Conservation (phyloP, 768 basidiomycete genomes). For the Solioccasus polychromus region DNA sequence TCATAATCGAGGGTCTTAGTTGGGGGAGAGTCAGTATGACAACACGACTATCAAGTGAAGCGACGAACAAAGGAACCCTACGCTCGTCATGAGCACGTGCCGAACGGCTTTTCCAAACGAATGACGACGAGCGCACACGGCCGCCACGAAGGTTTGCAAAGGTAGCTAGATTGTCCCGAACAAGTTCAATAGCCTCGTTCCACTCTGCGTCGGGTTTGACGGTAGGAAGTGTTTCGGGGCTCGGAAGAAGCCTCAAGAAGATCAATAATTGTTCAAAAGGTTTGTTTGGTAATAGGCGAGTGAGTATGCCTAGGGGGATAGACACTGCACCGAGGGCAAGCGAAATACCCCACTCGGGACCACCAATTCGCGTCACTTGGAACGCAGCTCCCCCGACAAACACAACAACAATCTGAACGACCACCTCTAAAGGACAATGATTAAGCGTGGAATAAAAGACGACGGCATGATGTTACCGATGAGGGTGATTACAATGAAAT, state of each 20-base stretch:
- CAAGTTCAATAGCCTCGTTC: slow-evolving; percentile 76
- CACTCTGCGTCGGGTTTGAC: slow-evolving; percentile 59
- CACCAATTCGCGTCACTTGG: slow-evolving; percentile 74
- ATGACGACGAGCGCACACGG: slow-evolving; percentile 80
- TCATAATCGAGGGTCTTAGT: slow-evolving; percentile 64
- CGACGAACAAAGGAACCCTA: slow-evolving; percentile 46
- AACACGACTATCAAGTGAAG: slow-evolving; percentile 11
- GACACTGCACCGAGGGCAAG: slow-evolving; percentile 84
- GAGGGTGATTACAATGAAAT: slow-evolving; percentile 80
- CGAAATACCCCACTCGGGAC: slow-evolving; percentile 91
- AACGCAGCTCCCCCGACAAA: slow-evolving; percentile 92
- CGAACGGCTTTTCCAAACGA: slow-evolving; percentile 77
- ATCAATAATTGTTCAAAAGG: slow-evolving; percentile 69
- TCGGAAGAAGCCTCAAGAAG: slow-evolving; percentile 55
- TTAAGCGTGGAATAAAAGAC: slow-evolving; percentile 3
- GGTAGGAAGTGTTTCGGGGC: slow-evolving; percentile 62
- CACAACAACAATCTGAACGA: slow-evolving; percentile 82
- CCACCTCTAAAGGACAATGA: slow-evolving; percentile 60
- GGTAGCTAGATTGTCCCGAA: slow-evolving; percentile 82
- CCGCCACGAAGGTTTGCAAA: slow-evolving; percentile 86
- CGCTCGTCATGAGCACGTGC: slow-evolving; percentile 52
- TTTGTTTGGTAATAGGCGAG: slow-evolving; percentile 77
- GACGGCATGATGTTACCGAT: slow-evolving; percentile 57
- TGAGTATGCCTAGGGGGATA: slow-evolving; percentile 80
- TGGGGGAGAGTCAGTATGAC: slow-evolving; percentile 24